Base-by-base conservation (phyloP, 2,329 filamentous ascomycete species). In the Cladosporium sp. region DNA sequence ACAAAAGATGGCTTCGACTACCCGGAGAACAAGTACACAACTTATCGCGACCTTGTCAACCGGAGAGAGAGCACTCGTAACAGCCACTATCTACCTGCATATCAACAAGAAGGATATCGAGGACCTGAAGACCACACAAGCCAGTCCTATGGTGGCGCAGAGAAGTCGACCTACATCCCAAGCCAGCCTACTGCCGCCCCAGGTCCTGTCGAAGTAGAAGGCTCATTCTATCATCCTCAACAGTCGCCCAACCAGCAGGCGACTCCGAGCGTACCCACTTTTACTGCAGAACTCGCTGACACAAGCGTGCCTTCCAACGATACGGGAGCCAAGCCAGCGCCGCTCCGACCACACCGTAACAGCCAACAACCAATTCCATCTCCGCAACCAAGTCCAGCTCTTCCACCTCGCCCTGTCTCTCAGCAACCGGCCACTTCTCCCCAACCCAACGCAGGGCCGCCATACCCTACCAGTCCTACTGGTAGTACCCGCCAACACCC, bases 121-220 rank as follows among this genome's bases (percentile, higher is more conserved):
- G 72, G 70, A 10, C 71, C 73, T 38, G 68, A 73, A 18, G 58
- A 71, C 10, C 61, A 64, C n/a, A 24, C 47, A 28, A 28, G 36
- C 10, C 61, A 64, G 15, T 58, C 65, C 11, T 65, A 67, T 61
- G 44, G 73, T 58, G 66, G 74, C 68, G 28, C 72, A 69, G 11
- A 71, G 69, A 49, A 73, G 68, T 26, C 66, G 7, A 32, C 60
- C 3, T 62, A 67, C 41, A 67, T 71, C 70, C 65, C 6, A 73
- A 71, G 10, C 68, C 72, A 32, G 68, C 74, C 65, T 18, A 4
- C 18, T 14, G 54, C 68, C 70, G 26, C 63, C 71, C 66, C 73
- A 67, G 34, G 78, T 74, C 77, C 80, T 57, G 69, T 69, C 57
- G 80, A 82, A 65, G 70, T 82, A 1, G 79, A 78, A 11, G 80